Conservation (phyloP, 2,329 filamentous ascomycete species). For the Ophiostoma piceae region DNA sequence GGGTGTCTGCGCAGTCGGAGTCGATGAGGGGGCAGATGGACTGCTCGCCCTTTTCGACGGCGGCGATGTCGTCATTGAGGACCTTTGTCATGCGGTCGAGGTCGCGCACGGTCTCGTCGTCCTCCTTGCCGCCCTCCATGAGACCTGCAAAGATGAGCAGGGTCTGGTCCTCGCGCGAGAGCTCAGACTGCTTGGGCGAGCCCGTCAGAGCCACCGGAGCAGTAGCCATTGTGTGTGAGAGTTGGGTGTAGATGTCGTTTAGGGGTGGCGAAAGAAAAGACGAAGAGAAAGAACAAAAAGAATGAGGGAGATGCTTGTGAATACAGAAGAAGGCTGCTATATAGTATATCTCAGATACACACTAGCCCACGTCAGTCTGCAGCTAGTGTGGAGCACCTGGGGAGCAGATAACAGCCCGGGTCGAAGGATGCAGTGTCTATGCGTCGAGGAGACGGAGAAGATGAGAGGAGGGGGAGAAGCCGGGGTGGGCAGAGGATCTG, state of each 20-base stretch:
- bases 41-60: constrained; percentile 41
- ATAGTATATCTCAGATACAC: neutral
- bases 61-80: constrained; percentile 50
- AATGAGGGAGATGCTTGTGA: neutral
- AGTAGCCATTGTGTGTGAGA: neutral
- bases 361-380: neutral
- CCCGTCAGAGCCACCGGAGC: neutral
- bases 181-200: constrained; percentile 5
- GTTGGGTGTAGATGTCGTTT: neutral
- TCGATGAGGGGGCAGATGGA: constrained; percentile 62
- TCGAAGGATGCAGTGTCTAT: neutral
- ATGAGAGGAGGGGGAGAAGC: neutral
- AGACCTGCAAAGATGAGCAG: constrained; percentile 78
- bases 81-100: constrained; percentile 56
- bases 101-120: constrained; percentile 60
- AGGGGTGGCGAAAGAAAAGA: neutral
- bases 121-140: constrained; percentile 86
- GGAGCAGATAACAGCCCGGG: neutral
- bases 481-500: neutral
- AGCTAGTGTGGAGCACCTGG: neutral
- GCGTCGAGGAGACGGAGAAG: neutral
- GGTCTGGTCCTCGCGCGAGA: constrained; percentile 54
- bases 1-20: constrained; percentile 71
- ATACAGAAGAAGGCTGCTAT: neutral
- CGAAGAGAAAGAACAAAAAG: neutral